Percentiles rank a stretch among this genome's conserved stretches.
phyloP scores from a whole-genome alignment of 148 eudicot genomes.

The Cornus kousa region DNA sequence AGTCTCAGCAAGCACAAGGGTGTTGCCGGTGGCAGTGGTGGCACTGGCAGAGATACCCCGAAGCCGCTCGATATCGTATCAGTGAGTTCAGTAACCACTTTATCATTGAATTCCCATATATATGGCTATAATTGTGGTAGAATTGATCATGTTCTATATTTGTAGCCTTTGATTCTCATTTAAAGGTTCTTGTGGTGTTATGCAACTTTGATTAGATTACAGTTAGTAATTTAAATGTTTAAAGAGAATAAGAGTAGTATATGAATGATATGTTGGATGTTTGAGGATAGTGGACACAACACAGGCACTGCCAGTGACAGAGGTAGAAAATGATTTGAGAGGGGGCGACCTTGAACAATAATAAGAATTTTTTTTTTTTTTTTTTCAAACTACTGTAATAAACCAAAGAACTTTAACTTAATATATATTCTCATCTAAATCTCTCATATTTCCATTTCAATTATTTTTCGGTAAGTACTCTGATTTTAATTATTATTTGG shows the following conservation, averaged over 20 bases:
- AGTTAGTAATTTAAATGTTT: too few species aligned
- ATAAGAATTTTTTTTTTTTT: too few species aligned
- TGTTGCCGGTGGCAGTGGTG: conserved; percentile 15
- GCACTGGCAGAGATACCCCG: conserved; percentile 73
- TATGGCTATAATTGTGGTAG: not conserved
- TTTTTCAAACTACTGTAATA: too few species aligned
- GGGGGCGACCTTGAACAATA: too few species aligned
- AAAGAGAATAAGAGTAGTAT: not conserved
- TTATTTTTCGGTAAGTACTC: too few species aligned
- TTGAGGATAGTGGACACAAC: not conserved
- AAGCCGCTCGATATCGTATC: conserved; percentile 92
- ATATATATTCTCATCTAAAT: too few species aligned
- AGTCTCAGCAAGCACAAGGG: conserved; percentile 36
- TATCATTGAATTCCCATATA: not conserved
- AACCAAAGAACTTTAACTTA: too few species aligned
- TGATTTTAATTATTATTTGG: too few species aligned
- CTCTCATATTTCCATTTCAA: too few species aligned
- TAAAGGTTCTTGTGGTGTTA: not conserved
- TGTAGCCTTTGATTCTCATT: too few species aligned
- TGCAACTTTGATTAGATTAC: not conserved
- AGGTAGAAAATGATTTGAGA: too few species aligned
- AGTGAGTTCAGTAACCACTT: conserved; percentile 32
- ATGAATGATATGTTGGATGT: not conserved
- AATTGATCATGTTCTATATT: not conserved
- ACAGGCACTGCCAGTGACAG: not conserved